Base-by-base conservation (phyloP, 305 asterid species). In the Caryopteris hybrid region DNA sequence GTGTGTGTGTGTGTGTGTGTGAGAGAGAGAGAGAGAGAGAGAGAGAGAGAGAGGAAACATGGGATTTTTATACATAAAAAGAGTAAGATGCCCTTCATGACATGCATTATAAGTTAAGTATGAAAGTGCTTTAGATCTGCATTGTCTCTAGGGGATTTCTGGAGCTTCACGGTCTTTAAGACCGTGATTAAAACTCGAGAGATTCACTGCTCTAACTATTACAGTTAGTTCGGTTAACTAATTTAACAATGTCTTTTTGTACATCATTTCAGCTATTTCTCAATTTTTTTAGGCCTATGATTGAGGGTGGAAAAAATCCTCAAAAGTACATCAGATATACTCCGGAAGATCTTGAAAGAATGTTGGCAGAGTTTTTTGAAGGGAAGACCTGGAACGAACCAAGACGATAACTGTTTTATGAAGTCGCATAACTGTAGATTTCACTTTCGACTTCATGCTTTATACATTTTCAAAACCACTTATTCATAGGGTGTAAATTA, bases 351-450 rank as follows among this genome's bases (percentile, higher is more conserved):
- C 96, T 94, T 42, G 99, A 94, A 61, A 81, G 96, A 55, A 89
- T 94, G 98, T 82, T 94, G 58, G 95, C 97, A 0, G 99, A 91
- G 82, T 87, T 94, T 53, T 94, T 94, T 46, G 99, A 94, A 80
- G 99, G 98, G 27, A 94, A 91, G 79, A 88, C 88, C 9, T 84
- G 89, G 84, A 87, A 83, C 33, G 97, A 92, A 61, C 76, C 79
- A 18, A 86, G 77, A 81, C 78, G 89, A 61, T 86, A 78, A 59
- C 41, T 64, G 5, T 21, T 31, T 58, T 20, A 47, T 45, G 12
- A 8, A 68, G 57, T 45, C 29, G 14, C 42, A 6, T 31, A 29
- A n/a, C 11, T 48, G 18, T 48, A 64, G 33, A 41, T 67, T 42
- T 17, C 39, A 42, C 47, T 42, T 42, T 17, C 42, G n/a, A 14